Base-by-base conservation (phyloP, 768 basidiomycete species). In the Postia placenta region DNA sequence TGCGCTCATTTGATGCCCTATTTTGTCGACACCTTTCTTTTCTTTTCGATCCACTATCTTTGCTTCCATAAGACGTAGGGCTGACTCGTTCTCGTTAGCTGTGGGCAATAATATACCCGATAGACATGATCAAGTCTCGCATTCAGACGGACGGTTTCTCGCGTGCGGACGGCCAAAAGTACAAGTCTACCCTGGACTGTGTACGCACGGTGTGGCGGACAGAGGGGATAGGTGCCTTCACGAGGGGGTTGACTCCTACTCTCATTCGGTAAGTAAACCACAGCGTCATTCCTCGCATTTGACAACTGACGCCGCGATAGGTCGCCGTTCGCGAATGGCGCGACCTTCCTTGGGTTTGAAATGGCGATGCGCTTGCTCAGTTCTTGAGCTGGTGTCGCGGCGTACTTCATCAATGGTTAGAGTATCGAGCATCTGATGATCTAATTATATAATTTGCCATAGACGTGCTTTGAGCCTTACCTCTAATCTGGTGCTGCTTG, bases 341-440 rank as follows among this genome's bases (percentile, higher is more conserved):
- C 92, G 1, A 98, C 95, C 0, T 98, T 97, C 76, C 79, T 95
- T 49, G 93, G 91, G 1, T 97, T 93, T 60, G 95, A 98, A 73
- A 75, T 97, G 69, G 91, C 90, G 38, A 92, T 81, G 68, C 78
- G 92, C 40, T 54, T 80, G 37, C 68, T 89, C 51, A 80, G 80
- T 20, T 37, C 45, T 19, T 28, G 14, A 26, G n/a, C n/a, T n/a
- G n/a, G n/a, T 28, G 28, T 40, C 35, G 6, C n/a, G 42, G 7
- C 42, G 28, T n/a, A n/a, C n/a, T n/a, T n/a, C n/a, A n/a, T n/a
- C n/a, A n/a, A n/a, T n/a, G n/a, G n/a, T n/a, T n/a, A n/a, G n/a
- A n/a, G n/a, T n/a, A n/a, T n/a, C n/a, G n/a, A n/a, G n/a, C n/a
- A n/a, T n/a, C n/a, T n/a, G n/a, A n/a, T n/a, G n/a, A n/a, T n/a